These are phyloP conservation scores for Fomitopsis pulvina DNA, from an alignment of 768 basidiomycete species.

Conservation along the genomic window DNA sequence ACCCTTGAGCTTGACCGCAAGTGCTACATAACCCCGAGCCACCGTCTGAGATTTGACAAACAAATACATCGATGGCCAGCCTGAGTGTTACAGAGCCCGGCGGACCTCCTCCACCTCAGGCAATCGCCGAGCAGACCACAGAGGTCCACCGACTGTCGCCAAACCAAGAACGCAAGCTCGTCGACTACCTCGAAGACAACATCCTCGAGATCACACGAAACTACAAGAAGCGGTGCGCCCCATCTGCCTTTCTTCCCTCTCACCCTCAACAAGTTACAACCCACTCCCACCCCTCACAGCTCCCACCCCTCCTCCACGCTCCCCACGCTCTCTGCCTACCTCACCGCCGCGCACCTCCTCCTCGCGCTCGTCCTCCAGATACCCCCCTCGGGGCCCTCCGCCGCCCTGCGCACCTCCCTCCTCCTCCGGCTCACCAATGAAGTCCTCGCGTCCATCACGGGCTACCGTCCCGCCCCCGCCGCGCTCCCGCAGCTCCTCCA, in stretches of 20 bases:
- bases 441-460: slow-evolving; percentile 49
- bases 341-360: slow-evolving; percentile 48
- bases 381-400: slow-evolving; percentile 67
- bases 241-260: neutral
- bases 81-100: no score
- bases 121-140: neutral
- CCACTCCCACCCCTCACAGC: slow-evolving; percentile 20
- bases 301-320: slow-evolving; percentile 43
- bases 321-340: slow-evolving; percentile 52
- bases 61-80: no score
- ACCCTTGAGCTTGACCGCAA: no score
- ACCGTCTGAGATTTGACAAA: no score
- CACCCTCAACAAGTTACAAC: neutral
- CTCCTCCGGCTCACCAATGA: slow-evolving; percentile 73
- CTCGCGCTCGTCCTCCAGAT: slow-evolving; percentile 64
- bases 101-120: no score
- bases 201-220: slow-evolving; percentile 62
- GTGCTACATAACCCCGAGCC: no score
- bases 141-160: neutral
- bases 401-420: slow-evolving; percentile 55
- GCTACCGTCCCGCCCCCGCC: slow-evolving; percentile 44
- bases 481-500: slow-evolving; percentile 50
- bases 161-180: slow-evolving; percentile 55
- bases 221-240: slow-evolving; percentile 67
- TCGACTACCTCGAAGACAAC: slow-evolving; percentile 57